A percentile compares a stretch with the other conserved stretches of the same genome.
Evolutionary conservation across 2,329 filamentous ascomycete genomes (phyloP).

Genomic region (Penicillium expansum): DNA sequence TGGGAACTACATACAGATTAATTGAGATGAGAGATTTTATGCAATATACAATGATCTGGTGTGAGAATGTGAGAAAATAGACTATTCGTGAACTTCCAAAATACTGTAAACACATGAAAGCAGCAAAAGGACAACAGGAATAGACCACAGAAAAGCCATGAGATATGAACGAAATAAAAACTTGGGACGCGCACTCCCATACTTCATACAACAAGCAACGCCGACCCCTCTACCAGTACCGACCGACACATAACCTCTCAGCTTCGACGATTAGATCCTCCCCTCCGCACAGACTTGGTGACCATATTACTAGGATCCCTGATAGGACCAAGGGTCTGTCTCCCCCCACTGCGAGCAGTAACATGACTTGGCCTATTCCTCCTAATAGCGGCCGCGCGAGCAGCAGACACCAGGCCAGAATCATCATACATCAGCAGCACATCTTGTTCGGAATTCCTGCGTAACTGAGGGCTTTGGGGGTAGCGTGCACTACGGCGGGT

Average conservation of each 20-base stretch:
- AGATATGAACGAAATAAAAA: background rate
- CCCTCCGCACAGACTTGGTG: background rate
- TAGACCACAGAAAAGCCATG: fast-evolving
- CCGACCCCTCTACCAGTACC: background rate
- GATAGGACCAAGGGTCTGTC: background rate
- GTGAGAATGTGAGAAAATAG: background rate
- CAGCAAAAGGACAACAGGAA: background rate
- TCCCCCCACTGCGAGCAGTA: background rate
- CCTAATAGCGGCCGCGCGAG: background rate
- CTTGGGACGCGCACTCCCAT: background rate
- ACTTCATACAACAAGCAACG: background rate
- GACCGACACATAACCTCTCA: background rate
- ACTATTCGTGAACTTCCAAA: background rate
- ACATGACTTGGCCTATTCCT: background rate
- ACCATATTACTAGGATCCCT: background rate
- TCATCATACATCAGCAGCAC: background rate
- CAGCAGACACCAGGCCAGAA: background rate
- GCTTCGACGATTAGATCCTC: background rate
- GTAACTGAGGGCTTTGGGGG: background rate
- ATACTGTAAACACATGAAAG: no score
- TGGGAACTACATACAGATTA: fast-evolving
- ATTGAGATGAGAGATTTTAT: no score
- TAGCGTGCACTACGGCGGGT: background rate
- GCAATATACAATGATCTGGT: background rate
- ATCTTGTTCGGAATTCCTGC: background rate